These are phyloP conservation scores for Diplocarpon rosae DNA, from an alignment of 2,329 filamentous ascomycete genomes.

Conservation along the genomic window DNA sequence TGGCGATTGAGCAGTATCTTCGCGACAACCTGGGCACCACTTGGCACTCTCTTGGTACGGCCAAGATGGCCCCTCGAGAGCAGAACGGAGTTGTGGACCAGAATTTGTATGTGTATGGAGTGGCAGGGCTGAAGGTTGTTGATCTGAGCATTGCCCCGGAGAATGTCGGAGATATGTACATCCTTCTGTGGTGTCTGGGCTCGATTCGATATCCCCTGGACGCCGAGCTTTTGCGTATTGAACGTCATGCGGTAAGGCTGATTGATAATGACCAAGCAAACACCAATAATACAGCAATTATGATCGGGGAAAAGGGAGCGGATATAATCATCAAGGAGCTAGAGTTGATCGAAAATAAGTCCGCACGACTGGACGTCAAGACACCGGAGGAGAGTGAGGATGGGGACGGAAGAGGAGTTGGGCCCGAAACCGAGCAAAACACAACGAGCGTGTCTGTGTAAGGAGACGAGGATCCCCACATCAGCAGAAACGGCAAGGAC, in stretches of 20 bases:
- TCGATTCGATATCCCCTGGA: too few relatives aligned
- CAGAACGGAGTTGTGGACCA: conserved; percentile 28
- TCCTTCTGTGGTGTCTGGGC: too few relatives aligned
- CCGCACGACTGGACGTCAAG: background rate
- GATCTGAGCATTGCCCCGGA: conserved; percentile 30
- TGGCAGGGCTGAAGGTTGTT: conserved; percentile 30
- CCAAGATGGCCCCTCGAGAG: conserved; percentile 28
- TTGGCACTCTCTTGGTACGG: conserved; percentile 30
- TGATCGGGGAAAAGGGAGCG: conserved; percentile 30
- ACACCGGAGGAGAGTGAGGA: too few relatives aligned
- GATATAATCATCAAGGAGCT: conserved; percentile 29
- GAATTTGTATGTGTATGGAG: conserved; percentile 28
- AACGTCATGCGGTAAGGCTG: too few relatives aligned
- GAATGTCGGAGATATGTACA: conserved; percentile 27
- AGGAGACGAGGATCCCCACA: too few relatives aligned
- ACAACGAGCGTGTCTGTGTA: too few relatives aligned
- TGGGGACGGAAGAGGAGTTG: too few relatives aligned
- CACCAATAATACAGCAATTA: conserved; percentile 32
- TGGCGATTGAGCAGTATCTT: conserved; percentile 31
- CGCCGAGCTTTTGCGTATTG: too few relatives aligned
- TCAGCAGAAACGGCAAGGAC: too few relatives aligned
- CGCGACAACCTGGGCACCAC: conserved; percentile 28
- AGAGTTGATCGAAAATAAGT: conserved; percentile 8
- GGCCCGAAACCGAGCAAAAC: too few relatives aligned
- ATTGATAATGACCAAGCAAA: conserved; percentile 22